Evolutionary conservation across 352 stramenopile species (phyloP), one percentile per base, ranked within the genome.

Genomic region (Phytophthora kernoviae): DNA sequence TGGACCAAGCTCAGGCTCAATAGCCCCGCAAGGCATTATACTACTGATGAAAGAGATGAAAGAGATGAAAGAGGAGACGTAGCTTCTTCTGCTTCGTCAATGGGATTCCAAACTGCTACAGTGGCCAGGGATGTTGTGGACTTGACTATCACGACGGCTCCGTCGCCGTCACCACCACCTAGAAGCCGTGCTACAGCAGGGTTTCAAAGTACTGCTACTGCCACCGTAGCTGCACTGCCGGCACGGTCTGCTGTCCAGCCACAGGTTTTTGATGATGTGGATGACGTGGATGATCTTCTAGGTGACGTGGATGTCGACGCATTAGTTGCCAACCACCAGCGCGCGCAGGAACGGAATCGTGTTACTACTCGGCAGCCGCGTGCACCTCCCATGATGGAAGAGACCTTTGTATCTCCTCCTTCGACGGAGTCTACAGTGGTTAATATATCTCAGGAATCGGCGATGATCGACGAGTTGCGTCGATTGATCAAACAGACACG

Each of bases 401-500:
- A 68, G 17, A 52, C 32, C 20, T 61, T 54, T 12, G 18, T 61
- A 0, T 66, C 56, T 18, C 57, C 65, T 43, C 44, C 43, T 4
- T 66, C 53, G 21, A 65, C 57, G 27, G 34, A 66, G 12, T 66
- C 53, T 30, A 60, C 62, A 40, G 34, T 64, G 12, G 67, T 26
- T 40, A 43, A 27, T 68, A 44, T 12, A 22, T 45, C 55, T 17
- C 53, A 66, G 51, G 74, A 62, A 17, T 54, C 62, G 32, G 62
- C 44, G 11, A 32, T 68, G 12, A 46, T 50, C 0, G 69, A 84
- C 18, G 56, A 74, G 15, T 42, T 91, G 11, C 75, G 58, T 22
- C 58, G 68, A 51, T 69, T 40, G 18, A 96, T 96, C 30, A 81
- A 89, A 56, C 50, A 71, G 12, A 91, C 82, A 14, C 70, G 87